Evolutionary conservation across 768 basidiomycete species (phyloP).

Genomic region (Tylopilus subfusipes): DNA sequence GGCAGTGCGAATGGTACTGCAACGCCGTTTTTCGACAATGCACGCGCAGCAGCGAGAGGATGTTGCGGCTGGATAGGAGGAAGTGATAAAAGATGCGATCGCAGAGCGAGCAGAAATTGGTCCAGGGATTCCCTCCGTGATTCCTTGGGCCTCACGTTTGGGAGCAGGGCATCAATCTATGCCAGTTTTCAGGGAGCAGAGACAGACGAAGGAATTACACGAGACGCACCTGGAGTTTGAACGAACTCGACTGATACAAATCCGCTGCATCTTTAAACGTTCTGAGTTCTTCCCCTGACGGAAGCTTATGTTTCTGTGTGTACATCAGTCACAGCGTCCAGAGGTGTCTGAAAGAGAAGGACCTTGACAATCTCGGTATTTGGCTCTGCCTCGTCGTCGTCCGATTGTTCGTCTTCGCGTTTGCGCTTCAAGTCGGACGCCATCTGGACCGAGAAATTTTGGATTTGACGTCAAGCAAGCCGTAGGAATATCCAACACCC

Average conservation of each 20-base stretch:
- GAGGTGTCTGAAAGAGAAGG: neutral
- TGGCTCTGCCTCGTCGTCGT: neutral
- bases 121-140: conserved; percentile 58
- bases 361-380: conserved; percentile 17
- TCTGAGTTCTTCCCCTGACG: conserved; percentile 67
- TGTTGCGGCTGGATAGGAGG: conserved; percentile 56
- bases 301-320: conserved; percentile 42
- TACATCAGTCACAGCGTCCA: neutral
- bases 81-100: conserved; percentile 59
- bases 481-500: conserved; percentile 10
- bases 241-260: conserved; percentile 72
- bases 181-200: conserved; percentile 8
- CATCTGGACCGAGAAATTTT: conserved; percentile 15
- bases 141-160: conserved; percentile 64
- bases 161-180: conserved; percentile 77
- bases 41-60: conserved; percentile 61
- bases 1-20: conserved; percentile 70
- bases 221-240: conserved; percentile 72
- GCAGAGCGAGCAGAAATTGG: conserved; percentile 63
- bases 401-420: conserved; percentile 12
- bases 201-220: neutral
- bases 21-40: conserved; percentile 50
- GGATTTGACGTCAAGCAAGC: neutral
- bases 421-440: conserved; percentile 27
- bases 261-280: conserved; percentile 70